phyloP scores from a whole-genome alignment of 192 early-diverging fungal species.

The Dimargaris cristalligena region DNA sequence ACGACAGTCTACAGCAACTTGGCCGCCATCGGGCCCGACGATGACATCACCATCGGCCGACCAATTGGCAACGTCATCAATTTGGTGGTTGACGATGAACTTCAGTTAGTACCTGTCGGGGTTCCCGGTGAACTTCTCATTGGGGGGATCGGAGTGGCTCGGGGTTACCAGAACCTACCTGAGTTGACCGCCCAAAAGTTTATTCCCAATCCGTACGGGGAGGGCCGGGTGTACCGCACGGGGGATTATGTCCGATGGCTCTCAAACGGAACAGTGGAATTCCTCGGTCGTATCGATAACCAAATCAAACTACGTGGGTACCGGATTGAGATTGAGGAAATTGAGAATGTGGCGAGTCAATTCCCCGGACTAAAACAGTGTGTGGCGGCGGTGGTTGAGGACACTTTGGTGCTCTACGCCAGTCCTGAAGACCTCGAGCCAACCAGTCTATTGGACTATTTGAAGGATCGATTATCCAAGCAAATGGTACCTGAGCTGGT shows the following conservation, averaged over 20 bases:
- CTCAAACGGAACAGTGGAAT: conserved; percentile 16
- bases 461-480: neutral
- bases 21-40: neutral
- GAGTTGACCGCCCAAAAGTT: conserved; percentile 19
- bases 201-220: conserved; percentile 19
- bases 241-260: conserved; percentile 17
- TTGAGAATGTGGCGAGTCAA: conserved; percentile 10
- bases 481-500: neutral
- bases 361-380: conserved; percentile 13
- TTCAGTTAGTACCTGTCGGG: conserved; percentile 14
- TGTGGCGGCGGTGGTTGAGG: conserved; percentile 11
- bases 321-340: conserved; percentile 18
- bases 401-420: conserved; percentile 17
- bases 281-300: conserved; percentile 18
- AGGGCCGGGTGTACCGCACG: conserved; percentile 16
- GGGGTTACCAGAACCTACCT: conserved; percentile 19
- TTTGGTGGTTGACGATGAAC: conserved; percentile 15
- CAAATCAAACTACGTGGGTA: conserved; percentile 22
- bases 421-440: conserved; percentile 11
- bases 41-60: conserved; percentile 14
- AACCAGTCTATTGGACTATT: neutral
- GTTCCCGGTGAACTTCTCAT: conserved; percentile 19
- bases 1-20: neutral
- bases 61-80: conserved; percentile 11
- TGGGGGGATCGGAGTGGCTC: conserved; percentile 16